Evolutionary conservation across 441 rosid genomes (phyloP).

Genomic region (Aquilaria agallochum): DNA sequence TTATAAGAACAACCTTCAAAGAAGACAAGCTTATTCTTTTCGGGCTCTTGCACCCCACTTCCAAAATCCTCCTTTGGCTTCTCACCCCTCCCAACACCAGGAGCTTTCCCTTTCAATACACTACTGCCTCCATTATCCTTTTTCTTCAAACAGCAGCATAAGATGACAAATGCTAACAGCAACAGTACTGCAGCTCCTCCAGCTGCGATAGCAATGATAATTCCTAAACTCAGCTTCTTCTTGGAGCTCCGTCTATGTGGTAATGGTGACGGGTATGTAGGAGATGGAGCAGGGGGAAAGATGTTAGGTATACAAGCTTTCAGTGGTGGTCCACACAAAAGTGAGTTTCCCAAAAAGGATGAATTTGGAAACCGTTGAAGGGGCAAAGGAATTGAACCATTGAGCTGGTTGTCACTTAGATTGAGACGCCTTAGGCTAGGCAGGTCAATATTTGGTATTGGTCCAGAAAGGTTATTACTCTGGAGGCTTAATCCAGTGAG

Average conservation of each 20-base stretch:
- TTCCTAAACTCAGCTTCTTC: constrained; percentile 37
- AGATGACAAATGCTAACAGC: constrained; percentile 30
- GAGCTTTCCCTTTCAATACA: constrained; percentile 43
- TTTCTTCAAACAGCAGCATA: constrained; percentile 51
- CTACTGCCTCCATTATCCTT: constrained; percentile 35
- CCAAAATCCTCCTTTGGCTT: constrained; percentile 90
- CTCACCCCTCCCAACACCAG: constrained; percentile 52
- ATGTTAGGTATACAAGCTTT: constrained; percentile 37
- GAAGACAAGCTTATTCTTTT: constrained; percentile 73
- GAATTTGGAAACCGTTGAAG: constrained; percentile 54
- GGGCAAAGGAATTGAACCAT: constrained; percentile 52
- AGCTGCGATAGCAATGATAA: constrained; percentile 46
- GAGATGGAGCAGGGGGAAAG: constrained; percentile 44
- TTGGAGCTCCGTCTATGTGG: constrained; percentile 28
- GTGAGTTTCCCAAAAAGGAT: constrained; percentile 55
- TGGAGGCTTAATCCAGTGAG: constrained; percentile 51
- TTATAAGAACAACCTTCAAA: constrained; percentile 67
- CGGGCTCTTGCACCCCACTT: constrained; percentile 90
- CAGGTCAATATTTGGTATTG: constrained; percentile 40
- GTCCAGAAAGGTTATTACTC: constrained; percentile 50
- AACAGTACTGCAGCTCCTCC: constrained; percentile 47
- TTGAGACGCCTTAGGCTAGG: constrained; percentile 44
- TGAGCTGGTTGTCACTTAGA: constrained; percentile 60
- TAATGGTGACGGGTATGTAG: constrained; percentile 34
- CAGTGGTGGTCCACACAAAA: constrained; percentile 75